Percentiles rank a stretch among this genome's conserved stretches.
These are phyloP conservation scores for Paracorniculantispora psalliotae DNA, from an alignment of 2,329 filamentous ascomycete genomes.

Conservation along the genomic window DNA sequence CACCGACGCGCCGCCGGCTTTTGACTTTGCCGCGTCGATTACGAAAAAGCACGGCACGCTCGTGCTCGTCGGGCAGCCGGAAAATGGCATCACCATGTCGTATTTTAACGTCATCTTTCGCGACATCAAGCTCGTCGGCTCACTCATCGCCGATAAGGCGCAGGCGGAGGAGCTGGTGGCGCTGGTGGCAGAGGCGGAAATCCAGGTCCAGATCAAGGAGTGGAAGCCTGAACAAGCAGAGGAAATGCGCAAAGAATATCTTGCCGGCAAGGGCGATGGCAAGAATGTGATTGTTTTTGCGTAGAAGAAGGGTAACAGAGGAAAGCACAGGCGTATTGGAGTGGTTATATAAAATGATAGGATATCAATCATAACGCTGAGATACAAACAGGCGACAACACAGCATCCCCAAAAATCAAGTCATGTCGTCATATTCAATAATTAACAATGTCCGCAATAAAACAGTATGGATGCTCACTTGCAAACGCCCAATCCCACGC, in stretches of 20 bases:
- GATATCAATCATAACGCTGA: too few relatives aligned
- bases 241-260: slow-evolving; percentile 14
- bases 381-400: too few relatives aligned
- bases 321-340: background rate
- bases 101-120: slow-evolving; percentile 15
- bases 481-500: background rate
- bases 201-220: slow-evolving; percentile 15
- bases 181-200: slow-evolving; percentile 12
- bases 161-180: slow-evolving; percentile 12
- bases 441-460: background rate
- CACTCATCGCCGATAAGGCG: slow-evolving; percentile 13
- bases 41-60: slow-evolving; percentile 17
- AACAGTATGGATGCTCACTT: background rate
- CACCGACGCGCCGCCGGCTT: slow-evolving; percentile 16
- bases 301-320: background rate
- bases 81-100: slow-evolving; percentile 15
- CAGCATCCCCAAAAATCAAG: too few relatives aligned
- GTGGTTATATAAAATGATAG: too few relatives aligned
- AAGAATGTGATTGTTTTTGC: slow-evolving; percentile 14
- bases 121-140: slow-evolving; percentile 15
- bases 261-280: slow-evolving; percentile 12
- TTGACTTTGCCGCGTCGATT: slow-evolving; percentile 12
- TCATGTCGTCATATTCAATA: slow-evolving; percentile 4
- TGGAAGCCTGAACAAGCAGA: slow-evolving; percentile 15
- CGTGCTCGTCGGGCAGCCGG: slow-evolving; percentile 16